Conservation (phyloP, 1,284 basidiomycete genomes). For the Pterulicium gracile region DNA sequence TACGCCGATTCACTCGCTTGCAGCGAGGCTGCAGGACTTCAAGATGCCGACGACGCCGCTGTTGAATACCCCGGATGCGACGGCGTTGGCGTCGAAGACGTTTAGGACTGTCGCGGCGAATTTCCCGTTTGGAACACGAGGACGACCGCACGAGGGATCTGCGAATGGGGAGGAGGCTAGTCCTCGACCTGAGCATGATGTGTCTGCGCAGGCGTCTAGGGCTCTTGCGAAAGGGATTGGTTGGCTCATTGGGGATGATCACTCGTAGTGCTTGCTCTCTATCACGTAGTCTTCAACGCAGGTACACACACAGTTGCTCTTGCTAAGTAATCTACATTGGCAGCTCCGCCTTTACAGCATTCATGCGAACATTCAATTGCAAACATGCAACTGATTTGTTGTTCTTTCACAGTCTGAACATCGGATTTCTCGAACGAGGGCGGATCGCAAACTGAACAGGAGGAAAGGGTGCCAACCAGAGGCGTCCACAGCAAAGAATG, state of each 20-base stretch:
- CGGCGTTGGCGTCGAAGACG: constrained; percentile 62
- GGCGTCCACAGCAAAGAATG: too few relatives aligned
- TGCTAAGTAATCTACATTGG: too few relatives aligned
- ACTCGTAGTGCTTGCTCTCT: neutral
- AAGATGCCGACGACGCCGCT: constrained; percentile 56
- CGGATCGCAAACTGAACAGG: too few relatives aligned
- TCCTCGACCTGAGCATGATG: constrained; percentile 41
- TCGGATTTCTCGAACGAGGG: too few relatives aligned
- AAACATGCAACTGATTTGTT: too few relatives aligned
- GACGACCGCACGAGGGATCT: constrained; percentile 29
- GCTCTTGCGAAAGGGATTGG: constrained; percentile 75
- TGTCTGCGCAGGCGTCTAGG: constrained; percentile 60
- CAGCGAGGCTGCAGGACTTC: constrained; percentile 47
- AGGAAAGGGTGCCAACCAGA: neutral
- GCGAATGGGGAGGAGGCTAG: constrained; percentile 29
- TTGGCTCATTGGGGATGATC: constrained; percentile 79
- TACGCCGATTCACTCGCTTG: constrained; percentile 37
- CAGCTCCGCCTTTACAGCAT: too few relatives aligned
- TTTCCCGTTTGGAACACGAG: constrained; percentile 54
- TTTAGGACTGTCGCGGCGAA: constrained; percentile 70
- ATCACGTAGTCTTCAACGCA: constrained; percentile 19
- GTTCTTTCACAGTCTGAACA: too few relatives aligned
- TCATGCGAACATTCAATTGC: too few relatives aligned
- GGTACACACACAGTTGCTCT: neutral
- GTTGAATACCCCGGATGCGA: constrained; percentile 58